Evolutionary conservation across 2,329 filamentous ascomycete genomes (phyloP).

Genomic region (Hymenoscyphus scutula): DNA sequence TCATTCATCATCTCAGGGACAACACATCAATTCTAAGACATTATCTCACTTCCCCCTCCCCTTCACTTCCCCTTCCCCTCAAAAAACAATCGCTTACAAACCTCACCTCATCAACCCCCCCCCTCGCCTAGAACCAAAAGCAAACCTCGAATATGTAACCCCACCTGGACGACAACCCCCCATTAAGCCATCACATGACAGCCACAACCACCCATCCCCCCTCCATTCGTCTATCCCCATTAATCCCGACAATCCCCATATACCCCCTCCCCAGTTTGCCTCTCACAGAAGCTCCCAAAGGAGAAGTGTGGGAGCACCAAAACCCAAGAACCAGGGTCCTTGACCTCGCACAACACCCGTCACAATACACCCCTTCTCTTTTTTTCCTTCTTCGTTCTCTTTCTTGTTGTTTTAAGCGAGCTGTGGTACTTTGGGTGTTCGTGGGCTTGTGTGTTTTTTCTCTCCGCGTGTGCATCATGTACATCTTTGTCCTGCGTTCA

Average conservation of each 20-base stretch:
- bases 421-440: too few species aligned
- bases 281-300: not conserved
- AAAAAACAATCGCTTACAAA: not conserved
- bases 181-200: conserved; percentile 1
- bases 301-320: conserved; percentile 7
- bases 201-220: not conserved
- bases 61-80: not conserved
- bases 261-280: not conserved
- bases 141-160: not conserved
- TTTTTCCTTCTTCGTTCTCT: too few species aligned
- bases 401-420: not conserved
- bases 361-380: not conserved
- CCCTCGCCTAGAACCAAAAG: not conserved
- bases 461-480: not conserved
- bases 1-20: not conserved
- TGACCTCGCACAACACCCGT: not conserved
- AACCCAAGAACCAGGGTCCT: conserved; percentile 8
- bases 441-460: not conserved
- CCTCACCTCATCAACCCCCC: not conserved
- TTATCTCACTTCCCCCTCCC: not conserved
- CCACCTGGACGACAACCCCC: not conserved
- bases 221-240: too few species aligned
- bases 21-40: conserved; percentile 3
- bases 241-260: too few species aligned
- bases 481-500: not conserved